Evolutionary conservation across 129 eudicot genomes (phyloP).

Genomic region (Escallonia herrerae): DNA sequence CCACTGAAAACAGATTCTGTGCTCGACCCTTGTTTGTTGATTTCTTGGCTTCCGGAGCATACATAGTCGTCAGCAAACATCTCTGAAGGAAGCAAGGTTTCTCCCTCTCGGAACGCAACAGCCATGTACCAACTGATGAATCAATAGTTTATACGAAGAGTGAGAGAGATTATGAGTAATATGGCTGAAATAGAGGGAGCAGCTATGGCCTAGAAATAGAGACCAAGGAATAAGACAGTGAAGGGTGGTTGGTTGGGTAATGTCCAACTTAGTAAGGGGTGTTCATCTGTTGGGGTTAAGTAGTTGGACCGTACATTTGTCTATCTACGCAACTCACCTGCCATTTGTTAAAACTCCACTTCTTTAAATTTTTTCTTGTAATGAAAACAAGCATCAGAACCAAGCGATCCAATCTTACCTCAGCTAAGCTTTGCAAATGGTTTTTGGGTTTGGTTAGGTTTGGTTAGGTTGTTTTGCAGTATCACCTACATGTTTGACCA

Average conservation of each 20-base stretch:
- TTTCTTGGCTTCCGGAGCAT: slow-evolving; percentile 1
- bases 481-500: slow-evolving; percentile 7
- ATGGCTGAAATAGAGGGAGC: not conserved
- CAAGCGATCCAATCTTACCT: not conserved
- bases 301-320: slow-evolving; percentile 38
- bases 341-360: slow-evolving; percentile 29
- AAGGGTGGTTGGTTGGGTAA: slow-evolving; percentile 16
- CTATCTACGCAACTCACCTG: slow-evolving; percentile 50
- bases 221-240: not conserved
- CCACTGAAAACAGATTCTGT: slow-evolving; percentile 38
- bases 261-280: slow-evolving; percentile 7
- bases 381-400: not conserved
- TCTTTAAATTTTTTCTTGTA: not conserved
- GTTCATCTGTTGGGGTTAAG: slow-evolving; percentile 14
- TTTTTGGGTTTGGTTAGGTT: not conserved
- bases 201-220: not conserved
- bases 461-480: not conserved
- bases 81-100: slow-evolving; percentile 10
- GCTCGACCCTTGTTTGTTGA: slow-evolving; percentile 12
- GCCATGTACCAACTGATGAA: slow-evolving; percentile 3
- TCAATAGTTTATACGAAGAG: not conserved
- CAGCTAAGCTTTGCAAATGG: not conserved
- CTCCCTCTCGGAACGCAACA: slow-evolving; percentile 10
- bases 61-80: not conserved
- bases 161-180: not conserved